Conservation (phyloP, 148 eudicot genomes). For the Heliosperma pusillum region DNA sequence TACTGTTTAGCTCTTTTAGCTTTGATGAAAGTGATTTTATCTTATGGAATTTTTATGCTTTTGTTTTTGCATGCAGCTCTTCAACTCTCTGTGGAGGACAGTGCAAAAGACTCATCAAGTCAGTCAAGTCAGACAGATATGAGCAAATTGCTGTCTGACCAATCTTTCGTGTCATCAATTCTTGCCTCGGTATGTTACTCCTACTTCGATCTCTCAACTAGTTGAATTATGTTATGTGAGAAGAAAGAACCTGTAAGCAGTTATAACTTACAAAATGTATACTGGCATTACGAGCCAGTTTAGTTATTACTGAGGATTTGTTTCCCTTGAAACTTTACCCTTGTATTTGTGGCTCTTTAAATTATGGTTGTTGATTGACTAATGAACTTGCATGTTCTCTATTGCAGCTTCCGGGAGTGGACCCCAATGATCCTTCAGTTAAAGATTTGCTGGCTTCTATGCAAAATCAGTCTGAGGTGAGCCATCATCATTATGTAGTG, state of each 20-base stretch:
- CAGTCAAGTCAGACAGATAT: conserved; percentile 64
- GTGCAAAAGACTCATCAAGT: conserved; percentile 55
- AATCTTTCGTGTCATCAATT: conserved; percentile 74
- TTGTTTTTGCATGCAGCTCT: conserved; percentile 59
- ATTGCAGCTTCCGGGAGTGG: conserved; percentile 93
- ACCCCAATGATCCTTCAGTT: conserved; percentile 90
- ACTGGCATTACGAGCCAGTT: not conserved
- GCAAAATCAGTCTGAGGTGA: conserved; percentile 88
- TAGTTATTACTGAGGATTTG: not conserved
- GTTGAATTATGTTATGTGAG: not conserved
- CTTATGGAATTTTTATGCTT: not conserved
- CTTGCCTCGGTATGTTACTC: conserved; percentile 63
- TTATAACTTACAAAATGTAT: not conserved
- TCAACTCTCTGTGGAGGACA: conserved; percentile 79
- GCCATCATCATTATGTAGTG: conserved; percentile 14
- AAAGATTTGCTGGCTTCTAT: conserved; percentile 85
- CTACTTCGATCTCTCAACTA: not conserved
- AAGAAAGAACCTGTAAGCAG: not conserved
- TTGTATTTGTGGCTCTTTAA: not conserved
- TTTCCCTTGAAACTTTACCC: not conserved
- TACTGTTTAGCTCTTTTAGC: not conserved
- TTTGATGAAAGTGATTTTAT: not conserved
- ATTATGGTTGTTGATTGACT: not conserved
- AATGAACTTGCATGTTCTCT: not conserved
- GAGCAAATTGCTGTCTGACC: conserved; percentile 79